Evolutionary conservation across 345 rosid species (phyloP), one percentile per base, ranked within the genome.

Genomic region (Aurinia saxatilis): DNA sequence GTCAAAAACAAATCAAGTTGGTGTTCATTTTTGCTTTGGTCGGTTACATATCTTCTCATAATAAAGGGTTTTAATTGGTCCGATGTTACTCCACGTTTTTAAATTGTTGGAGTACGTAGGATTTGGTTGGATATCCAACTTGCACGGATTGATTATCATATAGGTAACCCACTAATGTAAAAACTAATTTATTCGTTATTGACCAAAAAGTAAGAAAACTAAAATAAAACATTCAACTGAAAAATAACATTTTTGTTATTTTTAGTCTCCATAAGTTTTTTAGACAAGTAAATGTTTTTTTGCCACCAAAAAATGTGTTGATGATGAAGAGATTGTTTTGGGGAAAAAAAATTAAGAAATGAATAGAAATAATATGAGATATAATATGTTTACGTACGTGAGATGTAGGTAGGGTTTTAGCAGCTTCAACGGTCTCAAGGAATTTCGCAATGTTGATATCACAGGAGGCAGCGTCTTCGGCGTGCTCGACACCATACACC

Each of bases 401-500:
- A n/a, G 84, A 70, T 1, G 81, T 74, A 50, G 95, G 84, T 11
- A 87, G 80, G 18, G 84, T 67, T 76, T 73, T 66, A 12, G 87
- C 82, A 15, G 90, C 67, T 34, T 78, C 67, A 40, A 83, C 78
- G 5, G 93, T 80, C 16, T 73, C 58, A 10, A 84, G 69, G 55
- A 92, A 88, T 5, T 82, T 80, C 2, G 62, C 56, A 31, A 85
- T 54, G 58, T 92, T 92, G 15, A 63, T 65, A 50, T 86, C 86
- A 64, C 98, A 92, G 0, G 80, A 81, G 10, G 34, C 44, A 16
- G 55, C 61, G 33, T 85, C 85, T 49, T 66, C 73, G 0, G 89
- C 79, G 17, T 84, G 91, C 33, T 92, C 98, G 1, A 78, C 87
- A 2, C 95, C 86, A 14, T 78, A 92, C 50, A 74, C 82, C 57